These are phyloP conservation scores for Panellus pusillus DNA, from an alignment of 768 basidiomycete genomes.

Conservation along the genomic window DNA sequence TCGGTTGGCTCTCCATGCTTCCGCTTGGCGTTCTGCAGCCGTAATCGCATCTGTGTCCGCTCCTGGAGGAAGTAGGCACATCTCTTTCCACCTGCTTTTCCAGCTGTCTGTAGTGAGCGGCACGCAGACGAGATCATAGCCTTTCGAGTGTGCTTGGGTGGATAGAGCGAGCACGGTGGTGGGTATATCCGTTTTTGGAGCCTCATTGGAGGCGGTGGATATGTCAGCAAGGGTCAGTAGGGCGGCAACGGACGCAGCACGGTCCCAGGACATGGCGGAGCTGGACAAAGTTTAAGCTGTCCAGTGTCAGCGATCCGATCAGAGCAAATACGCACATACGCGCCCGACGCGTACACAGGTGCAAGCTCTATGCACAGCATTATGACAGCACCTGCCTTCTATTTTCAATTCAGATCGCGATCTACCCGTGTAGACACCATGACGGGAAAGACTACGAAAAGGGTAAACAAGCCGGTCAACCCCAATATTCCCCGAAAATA, in stretches of 20 bases:
- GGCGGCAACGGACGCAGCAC: conserved; percentile 36
- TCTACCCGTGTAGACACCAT: too few relatives aligned
- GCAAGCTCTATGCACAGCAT: neutral
- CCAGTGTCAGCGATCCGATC: neutral
- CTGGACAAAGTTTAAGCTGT: neutral
- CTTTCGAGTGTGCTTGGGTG: conserved; percentile 55
- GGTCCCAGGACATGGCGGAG: conserved; percentile 38
- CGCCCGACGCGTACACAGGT: neutral
- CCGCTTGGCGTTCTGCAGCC: conserved; percentile 63
- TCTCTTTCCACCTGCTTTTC: conserved; percentile 83
- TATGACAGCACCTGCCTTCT: neutral
- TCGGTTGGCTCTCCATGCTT: conserved; percentile 84
- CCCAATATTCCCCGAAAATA: too few relatives aligned
- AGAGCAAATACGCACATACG: neutral
- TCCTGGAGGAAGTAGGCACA: conserved; percentile 72
- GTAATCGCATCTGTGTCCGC: conserved; percentile 39
- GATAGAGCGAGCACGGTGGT: conserved; percentile 55
- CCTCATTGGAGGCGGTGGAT: conserved; percentile 24
- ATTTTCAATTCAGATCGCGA: too few relatives aligned
- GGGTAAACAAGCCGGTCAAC: too few relatives aligned
- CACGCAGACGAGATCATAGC: conserved; percentile 75
- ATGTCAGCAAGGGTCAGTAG: conserved; percentile 45
- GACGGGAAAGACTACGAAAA: too few relatives aligned
- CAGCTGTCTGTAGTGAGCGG: conserved; percentile 90
- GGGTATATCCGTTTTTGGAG: conserved; percentile 2